Base-by-base conservation (phyloP, 176 grass and related monocot genomes). In the Aechmea fasciata region DNA sequence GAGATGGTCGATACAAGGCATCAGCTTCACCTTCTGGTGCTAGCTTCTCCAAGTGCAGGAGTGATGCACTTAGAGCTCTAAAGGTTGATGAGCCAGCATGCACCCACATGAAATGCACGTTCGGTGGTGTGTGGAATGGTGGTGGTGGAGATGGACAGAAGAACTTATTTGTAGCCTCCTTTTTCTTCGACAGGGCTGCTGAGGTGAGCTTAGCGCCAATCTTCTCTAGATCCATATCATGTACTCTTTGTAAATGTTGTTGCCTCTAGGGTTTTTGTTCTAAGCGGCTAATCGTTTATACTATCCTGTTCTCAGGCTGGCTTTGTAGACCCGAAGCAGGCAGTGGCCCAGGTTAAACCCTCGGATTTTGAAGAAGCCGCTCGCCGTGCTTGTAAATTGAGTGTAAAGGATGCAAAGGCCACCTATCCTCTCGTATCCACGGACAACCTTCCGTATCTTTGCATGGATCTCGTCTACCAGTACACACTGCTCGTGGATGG, bases 381-480 rank as follows among this genome's bases (percentile, higher is more conserved):
- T 65, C 81, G 64, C 9, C 94, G 62, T 69, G 87, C 83, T 85
- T 99, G 94, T 81, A 92, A 93, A 75, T 79, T 99, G 73, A 93
- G 77, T 57, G 66, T 99, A 22, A 92, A 90, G 66, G 89, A 93
- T 69, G 94, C 94, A 41, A 80, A 82, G 68, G 51, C 71, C 17
- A 85, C 84, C 54, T 99, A 90, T 75, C 80, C 89, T 53, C 77
- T 73, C 61, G 87, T 93, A 61, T 71, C 82, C 10, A 11, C 77
- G 52, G 86, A 90, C 1, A 92, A 93, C 78, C 74, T 99, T 73
- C 89, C 94, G 13, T 99, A 84, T 67, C 81, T 99, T 89, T 99
- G 94, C 80, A 92, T 97, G 87, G 94, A 97, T 87, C 89, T 97
- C 51, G 94, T 92, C 33, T 97, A 97, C 86, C 94, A 97, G 79